Conservation (phyloP, 2,329 filamentous ascomycete genomes). For the Alternaria alternata region DNA sequence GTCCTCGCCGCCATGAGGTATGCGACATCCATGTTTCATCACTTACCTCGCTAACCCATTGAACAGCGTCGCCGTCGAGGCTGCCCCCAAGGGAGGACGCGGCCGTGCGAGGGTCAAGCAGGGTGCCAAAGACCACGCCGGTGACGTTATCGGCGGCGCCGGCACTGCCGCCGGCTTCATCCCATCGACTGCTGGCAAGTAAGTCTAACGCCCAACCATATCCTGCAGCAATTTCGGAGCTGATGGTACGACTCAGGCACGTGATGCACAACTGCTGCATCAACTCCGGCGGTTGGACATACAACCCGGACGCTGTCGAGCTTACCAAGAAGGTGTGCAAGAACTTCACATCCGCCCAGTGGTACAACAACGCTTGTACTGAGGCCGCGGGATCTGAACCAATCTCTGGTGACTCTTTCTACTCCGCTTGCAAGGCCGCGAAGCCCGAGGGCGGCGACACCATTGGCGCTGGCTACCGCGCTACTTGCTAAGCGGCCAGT, state of each 20-base stretch:
- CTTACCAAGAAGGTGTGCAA: too few relatives aligned
- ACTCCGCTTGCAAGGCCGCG: background rate
- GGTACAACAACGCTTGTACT: background rate
- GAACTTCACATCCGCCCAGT: too few relatives aligned
- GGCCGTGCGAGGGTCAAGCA: background rate
- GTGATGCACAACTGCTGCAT: background rate
- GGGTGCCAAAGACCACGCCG: background rate
- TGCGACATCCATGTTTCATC: background rate
- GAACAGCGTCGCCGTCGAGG: background rate
- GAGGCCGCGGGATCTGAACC: background rate
- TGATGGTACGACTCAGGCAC: background rate
- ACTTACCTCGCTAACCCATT: background rate
- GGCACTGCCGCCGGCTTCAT: background rate
- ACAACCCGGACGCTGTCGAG: background rate
- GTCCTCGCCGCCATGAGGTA: background rate
- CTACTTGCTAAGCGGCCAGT: too few relatives aligned
- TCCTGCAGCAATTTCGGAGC: background rate
- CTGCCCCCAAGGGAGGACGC: background rate
- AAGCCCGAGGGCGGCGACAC: background rate
- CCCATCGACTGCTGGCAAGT: background rate
- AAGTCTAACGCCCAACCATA: background rate
- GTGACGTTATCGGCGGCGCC: background rate
- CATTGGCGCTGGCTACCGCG: background rate
- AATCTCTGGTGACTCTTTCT: background rate
- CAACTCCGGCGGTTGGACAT: background rate